Evolutionary conservation across 305 asterid genomes (phyloP).

Genomic region (Fraxinus baroniana): DNA sequence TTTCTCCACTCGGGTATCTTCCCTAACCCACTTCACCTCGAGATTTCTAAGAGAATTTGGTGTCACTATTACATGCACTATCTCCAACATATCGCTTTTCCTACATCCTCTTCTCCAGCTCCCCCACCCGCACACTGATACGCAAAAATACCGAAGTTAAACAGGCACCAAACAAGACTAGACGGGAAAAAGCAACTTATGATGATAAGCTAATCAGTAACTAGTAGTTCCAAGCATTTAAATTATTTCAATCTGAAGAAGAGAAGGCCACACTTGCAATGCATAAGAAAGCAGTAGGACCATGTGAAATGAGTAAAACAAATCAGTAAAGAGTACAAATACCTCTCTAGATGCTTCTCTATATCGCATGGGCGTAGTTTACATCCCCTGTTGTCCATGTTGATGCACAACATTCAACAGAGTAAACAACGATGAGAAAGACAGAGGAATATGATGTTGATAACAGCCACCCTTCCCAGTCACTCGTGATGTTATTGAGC

Average conservation of each 20-base stretch:
- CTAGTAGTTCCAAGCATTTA: neutral
- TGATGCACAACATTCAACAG: slow-evolving; percentile 28
- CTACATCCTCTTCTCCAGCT: neutral
- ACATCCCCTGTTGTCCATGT: neutral
- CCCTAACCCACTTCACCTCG: neutral
- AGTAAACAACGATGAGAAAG: slow-evolving; percentile 11
- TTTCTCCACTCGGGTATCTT: neutral
- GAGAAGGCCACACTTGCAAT: neutral
- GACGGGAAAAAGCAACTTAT: neutral
- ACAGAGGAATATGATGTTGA: slow-evolving; percentile 22
- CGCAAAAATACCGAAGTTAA: neutral
- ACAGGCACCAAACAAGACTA: neutral
- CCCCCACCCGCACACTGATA: neutral
- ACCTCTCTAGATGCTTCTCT: neutral
- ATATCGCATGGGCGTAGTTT: neutral
- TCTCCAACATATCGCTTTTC: neutral
- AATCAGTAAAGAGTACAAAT: neutral
- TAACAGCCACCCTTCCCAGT: slow-evolving; percentile 22
- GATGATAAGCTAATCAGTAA: neutral
- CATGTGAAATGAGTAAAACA: neutral
- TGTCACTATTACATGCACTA: neutral
- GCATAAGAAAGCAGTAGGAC: neutral
- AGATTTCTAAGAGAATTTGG: neutral
- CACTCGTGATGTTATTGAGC: slow-evolving; percentile 16
- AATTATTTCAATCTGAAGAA: neutral